Percentiles rank a stretch among this genome's conserved stretches.
Conservation (phyloP, 2,329 filamentous ascomycete genomes). For the Tolypocladium capitatum region DNA sequence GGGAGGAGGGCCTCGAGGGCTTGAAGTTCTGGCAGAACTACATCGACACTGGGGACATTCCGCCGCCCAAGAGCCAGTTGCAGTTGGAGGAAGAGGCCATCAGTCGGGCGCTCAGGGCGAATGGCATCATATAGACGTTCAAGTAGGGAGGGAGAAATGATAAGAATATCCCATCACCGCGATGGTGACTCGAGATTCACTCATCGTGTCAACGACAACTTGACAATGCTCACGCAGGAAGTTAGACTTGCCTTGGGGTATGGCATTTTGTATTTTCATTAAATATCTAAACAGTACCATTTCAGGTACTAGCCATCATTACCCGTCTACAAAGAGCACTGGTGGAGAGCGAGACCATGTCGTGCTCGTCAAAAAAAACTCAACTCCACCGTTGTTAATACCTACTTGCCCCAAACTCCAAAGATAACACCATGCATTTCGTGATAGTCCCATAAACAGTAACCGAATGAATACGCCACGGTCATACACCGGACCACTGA, state of each 20-base stretch:
- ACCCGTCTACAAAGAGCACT: background rate
- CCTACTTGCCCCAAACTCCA: background rate
- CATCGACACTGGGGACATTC: conserved; percentile 32
- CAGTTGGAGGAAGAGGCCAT: conserved; percentile 27
- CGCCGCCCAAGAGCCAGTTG: conserved; percentile 14
- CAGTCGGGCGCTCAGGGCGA: conserved; percentile 28
- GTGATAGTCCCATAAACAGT: background rate
- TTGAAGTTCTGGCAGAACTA: conserved; percentile 87
- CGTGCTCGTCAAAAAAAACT: background rate
- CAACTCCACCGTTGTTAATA: background rate
- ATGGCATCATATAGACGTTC: conserved; percentile 20
- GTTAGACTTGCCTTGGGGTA: background rate
- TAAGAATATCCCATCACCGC: background rate
- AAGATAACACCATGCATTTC: background rate
- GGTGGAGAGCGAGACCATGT: background rate
- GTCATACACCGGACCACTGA: background rate
- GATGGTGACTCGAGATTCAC: background rate
- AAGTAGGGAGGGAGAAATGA: background rate
- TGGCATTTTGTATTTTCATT: background rate
- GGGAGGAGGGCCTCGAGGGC: conserved; percentile 85
- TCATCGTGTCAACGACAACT: background rate
- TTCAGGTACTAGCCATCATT: background rate
- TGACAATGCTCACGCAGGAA: background rate
- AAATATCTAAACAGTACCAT: background rate
- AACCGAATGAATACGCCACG: background rate